phyloP scores from a whole-genome alignment of 2,329 filamentous ascomycete genomes.

The Fusarium subglutinans region DNA sequence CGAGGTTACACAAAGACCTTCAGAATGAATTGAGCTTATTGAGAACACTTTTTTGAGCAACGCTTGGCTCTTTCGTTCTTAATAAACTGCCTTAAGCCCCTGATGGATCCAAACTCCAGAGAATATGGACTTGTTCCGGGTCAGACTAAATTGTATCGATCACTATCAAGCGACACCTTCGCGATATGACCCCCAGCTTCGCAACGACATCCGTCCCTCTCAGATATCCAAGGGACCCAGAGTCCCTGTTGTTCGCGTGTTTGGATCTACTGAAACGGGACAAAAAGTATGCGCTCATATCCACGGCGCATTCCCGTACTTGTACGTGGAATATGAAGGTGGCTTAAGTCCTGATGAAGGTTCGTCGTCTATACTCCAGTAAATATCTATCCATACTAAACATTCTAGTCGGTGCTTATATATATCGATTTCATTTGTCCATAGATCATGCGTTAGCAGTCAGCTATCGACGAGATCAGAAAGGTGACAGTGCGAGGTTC shows the following conservation, averaged over 20 bases:
- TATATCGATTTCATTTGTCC: constrained; percentile 80
- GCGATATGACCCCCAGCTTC: constrained; percentile 81
- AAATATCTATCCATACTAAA: constrained; percentile 11
- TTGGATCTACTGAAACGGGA: constrained; percentile 91
- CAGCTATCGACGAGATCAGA: constrained; percentile 81
- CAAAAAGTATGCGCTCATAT: constrained; percentile 97
- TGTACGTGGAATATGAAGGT: constrained; percentile 89
- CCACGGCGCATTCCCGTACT: constrained; percentile 93
- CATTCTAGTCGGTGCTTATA: constrained; percentile 74
- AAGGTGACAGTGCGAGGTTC: constrained; percentile 73
- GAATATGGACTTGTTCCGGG: constrained; percentile 76
- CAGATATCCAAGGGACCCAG: constrained; percentile 72
- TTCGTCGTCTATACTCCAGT: constrained; percentile 51
- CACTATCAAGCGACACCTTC: constrained; percentile 87
- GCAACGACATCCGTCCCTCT: constrained; percentile 68
- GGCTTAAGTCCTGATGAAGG: constrained; percentile 72
- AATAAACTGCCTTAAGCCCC: neutral
- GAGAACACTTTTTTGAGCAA: neutral
- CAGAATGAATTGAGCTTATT: neutral
- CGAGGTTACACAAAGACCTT: neutral
- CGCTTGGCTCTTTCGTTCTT: neutral
- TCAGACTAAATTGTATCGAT: constrained; percentile 95
- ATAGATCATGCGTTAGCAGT: constrained; percentile 91
- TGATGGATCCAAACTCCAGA: constrained; percentile 29
- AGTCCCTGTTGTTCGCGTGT: constrained; percentile 88